Evolutionary conservation across 495 filamentous ascomycete genomes (phyloP), one percentile per base, ranked within the genome.

Genomic region (Neurospora sp.): DNA sequence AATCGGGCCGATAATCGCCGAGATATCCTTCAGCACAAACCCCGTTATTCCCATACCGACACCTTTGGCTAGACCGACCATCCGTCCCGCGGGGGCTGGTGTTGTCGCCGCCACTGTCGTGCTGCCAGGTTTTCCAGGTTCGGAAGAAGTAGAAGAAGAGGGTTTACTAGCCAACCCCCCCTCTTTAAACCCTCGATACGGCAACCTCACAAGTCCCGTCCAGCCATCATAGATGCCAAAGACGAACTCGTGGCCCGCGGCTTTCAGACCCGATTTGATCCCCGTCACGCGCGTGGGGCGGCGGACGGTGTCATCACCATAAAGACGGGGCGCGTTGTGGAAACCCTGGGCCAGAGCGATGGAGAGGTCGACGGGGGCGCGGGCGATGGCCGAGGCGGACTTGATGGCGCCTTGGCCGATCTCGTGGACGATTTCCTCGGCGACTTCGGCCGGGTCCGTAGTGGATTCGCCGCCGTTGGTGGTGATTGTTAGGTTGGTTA

Each of bases 241-340:
- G 0, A 83, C 80, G 68, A 96, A 90, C 74, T 91, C 92, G 75
- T 87, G 84, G 4, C 89, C 82, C 0, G 91, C 91, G 0, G 91
- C 91, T 9, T 83, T 84, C 38, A 92, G 83, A 6, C 91, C 91
- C 3, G 90, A 92, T 40, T 86, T 84, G 70, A 93, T 86, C 3
- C 90, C 92, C 5, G 89, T 91, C 40, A 94, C 88, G 5, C 89
- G 84, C 8, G 84, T 70, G 78, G 87, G 65, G 82, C 86, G 37
- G 85, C 87, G 70, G 6, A 81, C 77, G 10, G 79, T 80, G 74
- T 81, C 77, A 76, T 85, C 74, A 38, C 92, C 92, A 75, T 93
- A 93, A 1, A 97, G 83, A 1, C 92, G 87, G 1, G 94, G 94
- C 0, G 93, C 91, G 74, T 94, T 94, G 78, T 95, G 92, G 73